Evolutionary conservation across 1,284 basidiomycete genomes (phyloP), one percentile per base, ranked within the genome.

Genomic region (Coniophora puteana): DNA sequence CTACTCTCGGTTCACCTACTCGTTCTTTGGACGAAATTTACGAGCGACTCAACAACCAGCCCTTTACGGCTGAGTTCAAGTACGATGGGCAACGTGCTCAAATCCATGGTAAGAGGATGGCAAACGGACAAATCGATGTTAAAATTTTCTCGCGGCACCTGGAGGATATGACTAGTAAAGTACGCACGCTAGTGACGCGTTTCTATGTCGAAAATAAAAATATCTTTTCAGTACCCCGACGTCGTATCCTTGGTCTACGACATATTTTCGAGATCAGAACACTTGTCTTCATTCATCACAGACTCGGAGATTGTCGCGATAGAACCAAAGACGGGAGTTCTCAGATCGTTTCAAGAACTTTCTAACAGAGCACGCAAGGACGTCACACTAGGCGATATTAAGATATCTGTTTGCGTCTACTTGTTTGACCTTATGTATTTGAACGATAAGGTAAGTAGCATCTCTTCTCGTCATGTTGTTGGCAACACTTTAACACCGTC

Each of bases 361-460:
- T 89, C 89, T 4, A 83, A 85, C 47, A 75, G 93, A 38, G 87
- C 92, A 37, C 76, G 89, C 34, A 94, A 95, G 57, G 87, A 91
- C 55, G 93, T 95, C 28, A 71, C 78, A 45, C 65, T 89, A 1
- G 75, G 78, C 46, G 83, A 94, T 52, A 78, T 98, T 56, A 85
- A 79, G 51, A 78, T 96, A 38, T 67, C 80, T 28, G 91, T 97
- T 3, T 87, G 89, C 40, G 76, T 96, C 1, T 95, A 84, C 62
- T 89, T 79, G 1, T 98, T 97, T 60, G 93, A 98, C 64, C 57
- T 97, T 46, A 88, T 98, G 78, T 88, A 87, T 56, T 67, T 93
- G 38, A 87, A 97, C 61, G 88, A 83, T 60, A 74, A 77, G 66
- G 84, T 83, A 46, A 55, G 72, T 48, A 5, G 33, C 28, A 23